A percentile compares a stretch with the other conserved stretches of the same genome.
Conservation (phyloP, 75 land plant species). For the Pinus taeda region DNA sequence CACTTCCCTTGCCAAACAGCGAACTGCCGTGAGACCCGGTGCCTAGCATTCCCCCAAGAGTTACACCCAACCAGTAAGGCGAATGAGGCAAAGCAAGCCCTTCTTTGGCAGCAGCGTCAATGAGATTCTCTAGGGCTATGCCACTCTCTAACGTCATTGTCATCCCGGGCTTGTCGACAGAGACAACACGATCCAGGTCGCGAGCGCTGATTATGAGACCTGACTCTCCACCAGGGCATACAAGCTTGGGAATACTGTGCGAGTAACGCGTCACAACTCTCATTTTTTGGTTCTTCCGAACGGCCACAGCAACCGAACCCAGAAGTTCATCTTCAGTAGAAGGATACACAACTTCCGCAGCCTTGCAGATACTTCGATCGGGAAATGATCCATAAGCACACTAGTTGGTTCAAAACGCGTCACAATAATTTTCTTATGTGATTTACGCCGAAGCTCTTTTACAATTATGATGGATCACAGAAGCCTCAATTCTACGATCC, state of each 20-base stretch:
- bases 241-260: conserved; percentile 51
- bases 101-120: conserved; percentile 24
- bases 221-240: conserved; percentile 31
- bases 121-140: conserved; percentile 8
- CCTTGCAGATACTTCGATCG: conserved; percentile 37
- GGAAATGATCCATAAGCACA: conserved; percentile 9
- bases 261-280: conserved; percentile 16
- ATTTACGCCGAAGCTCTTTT: too few species aligned
- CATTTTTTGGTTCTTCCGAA: conserved; percentile 30
- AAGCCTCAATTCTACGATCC: too few species aligned
- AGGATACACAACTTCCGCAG: conserved; percentile 30
- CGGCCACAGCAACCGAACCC: conserved; percentile 22
- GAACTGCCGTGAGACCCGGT: conserved; percentile 64
- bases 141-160: conserved; percentile 29
- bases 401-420: too few species aligned
- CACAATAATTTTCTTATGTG: too few species aligned
- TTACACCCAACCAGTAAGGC: conserved; percentile 52
- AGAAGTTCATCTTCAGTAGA: conserved; percentile 31
- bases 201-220: conserved; percentile 36
- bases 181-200: conserved; percentile 5
- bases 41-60: conserved; percentile 35
- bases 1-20: conserved; percentile 34
- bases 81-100: conserved; percentile 43
- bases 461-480: too few species aligned
- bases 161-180: conserved; percentile 7